Evolutionary conservation across 2,329 filamentous ascomycete genomes (phyloP).

Genomic region (Pestalotiopsis sp.): DNA sequence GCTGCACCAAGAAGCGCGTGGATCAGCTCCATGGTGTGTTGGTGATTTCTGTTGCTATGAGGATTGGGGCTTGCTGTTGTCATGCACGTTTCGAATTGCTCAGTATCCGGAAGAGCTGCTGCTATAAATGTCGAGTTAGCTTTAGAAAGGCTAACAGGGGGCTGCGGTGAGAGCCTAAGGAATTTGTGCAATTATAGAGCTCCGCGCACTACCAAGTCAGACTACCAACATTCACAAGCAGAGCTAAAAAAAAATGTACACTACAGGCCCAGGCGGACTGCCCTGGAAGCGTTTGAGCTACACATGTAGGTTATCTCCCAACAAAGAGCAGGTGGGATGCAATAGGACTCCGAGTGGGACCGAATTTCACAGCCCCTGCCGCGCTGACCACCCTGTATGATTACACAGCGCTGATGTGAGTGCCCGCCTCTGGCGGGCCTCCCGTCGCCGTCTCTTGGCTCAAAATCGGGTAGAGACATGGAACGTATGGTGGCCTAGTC

Average conservation of each 20-base stretch:
- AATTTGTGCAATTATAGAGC: not conserved
- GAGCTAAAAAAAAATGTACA: not conserved
- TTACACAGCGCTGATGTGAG: not conserved
- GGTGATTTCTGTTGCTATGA: not conserved
- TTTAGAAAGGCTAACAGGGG: not conserved
- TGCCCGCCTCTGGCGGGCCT: not conserved
- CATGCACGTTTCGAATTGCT: not conserved
- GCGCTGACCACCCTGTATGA: not conserved
- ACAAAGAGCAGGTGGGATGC: not conserved
- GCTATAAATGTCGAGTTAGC: not conserved
- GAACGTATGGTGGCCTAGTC: not conserved
- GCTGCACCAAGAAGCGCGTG: not conserved
- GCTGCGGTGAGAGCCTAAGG: not conserved
- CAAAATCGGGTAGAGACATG: not conserved
- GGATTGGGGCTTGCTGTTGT: not conserved
- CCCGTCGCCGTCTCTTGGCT: not conserved
- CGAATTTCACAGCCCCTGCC: not conserved
- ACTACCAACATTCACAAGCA: not conserved
- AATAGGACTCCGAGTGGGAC: not conserved
- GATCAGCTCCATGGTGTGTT: conserved; percentile 1
- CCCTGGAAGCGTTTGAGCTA: not conserved
- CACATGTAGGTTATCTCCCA: not conserved
- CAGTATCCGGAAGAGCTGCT: not conserved
- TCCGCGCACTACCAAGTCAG: not conserved
- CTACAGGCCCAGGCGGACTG: not conserved